Conservation (phyloP, 345 rosid species). For the Brassica juncea region DNA sequence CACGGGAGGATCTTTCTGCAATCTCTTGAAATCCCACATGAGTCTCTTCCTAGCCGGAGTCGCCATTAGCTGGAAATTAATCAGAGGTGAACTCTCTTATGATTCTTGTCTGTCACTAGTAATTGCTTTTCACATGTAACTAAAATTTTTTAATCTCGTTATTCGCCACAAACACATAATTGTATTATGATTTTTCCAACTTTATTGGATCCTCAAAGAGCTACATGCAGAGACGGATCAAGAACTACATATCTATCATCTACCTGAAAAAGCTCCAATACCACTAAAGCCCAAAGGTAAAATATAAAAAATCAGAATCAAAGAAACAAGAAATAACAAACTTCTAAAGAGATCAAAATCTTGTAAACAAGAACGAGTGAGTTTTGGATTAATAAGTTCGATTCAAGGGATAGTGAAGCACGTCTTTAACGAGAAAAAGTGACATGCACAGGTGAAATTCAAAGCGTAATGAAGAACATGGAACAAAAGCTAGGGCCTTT, state of each 20-base stretch:
- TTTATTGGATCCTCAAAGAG: too few relatives aligned
- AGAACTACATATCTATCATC: conserved; percentile 1
- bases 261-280: background rate
- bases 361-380: conserved; percentile 1
- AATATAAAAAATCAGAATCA: background rate
- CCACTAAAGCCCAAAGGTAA: background rate
- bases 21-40: conserved; percentile 66
- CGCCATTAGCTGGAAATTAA: conserved; percentile 38
- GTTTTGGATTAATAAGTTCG: background rate
- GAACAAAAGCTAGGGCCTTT: too few relatives aligned
- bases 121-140: too few relatives aligned
- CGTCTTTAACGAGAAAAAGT: too few relatives aligned
- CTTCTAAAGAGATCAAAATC: background rate
- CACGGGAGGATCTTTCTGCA: conserved; percentile 64
- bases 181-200: too few relatives aligned
- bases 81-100: background rate
- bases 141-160: too few relatives aligned
- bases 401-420: too few relatives aligned
- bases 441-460: too few relatives aligned
- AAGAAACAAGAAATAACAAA: conserved; percentile 10
- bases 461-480: too few relatives aligned
- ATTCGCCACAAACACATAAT: too few relatives aligned
- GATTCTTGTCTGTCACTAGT: too few relatives aligned
- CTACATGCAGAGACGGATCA: background rate
- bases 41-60: conserved; percentile 62